phyloP scores from a whole-genome alignment of 768 basidiomycete genomes.

The Xerocomellus amylosporus region DNA sequence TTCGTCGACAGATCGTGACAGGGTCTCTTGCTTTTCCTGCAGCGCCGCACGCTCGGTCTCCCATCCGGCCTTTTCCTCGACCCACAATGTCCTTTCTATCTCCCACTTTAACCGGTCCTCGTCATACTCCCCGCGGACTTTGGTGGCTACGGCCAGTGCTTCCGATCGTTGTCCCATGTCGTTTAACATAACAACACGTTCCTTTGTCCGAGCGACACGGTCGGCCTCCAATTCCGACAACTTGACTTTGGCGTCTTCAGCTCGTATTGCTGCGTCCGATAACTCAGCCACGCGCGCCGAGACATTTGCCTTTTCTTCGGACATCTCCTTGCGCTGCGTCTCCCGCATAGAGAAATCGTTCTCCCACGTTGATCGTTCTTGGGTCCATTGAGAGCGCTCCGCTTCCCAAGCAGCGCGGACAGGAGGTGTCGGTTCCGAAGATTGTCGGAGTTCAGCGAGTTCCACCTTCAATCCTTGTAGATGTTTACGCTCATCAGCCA shows the following conservation, averaged over 20 bases:
- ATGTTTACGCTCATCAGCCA: constrained; percentile 15
- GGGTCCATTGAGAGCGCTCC: constrained; percentile 26
- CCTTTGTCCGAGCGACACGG: constrained; percentile 17
- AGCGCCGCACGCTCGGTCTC: constrained; percentile 31
- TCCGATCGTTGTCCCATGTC: constrained; percentile 3
- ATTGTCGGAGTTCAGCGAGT: constrained; percentile 8
- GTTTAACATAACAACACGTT: constrained; percentile 9
- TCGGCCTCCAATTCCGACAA: constrained; percentile 18
- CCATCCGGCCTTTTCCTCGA: constrained; percentile 32
- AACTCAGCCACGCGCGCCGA: constrained; percentile 15
- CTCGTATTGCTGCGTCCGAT: constrained; percentile 2
- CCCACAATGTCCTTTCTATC: constrained; percentile 5
- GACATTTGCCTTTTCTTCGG: constrained; percentile 13
- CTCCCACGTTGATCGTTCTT: constrained; percentile 24
- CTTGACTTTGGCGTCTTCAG: constrained; percentile 12
- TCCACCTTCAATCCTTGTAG: constrained; percentile 4
- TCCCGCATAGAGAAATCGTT: constrained; percentile 16
- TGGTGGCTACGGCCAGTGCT: constrained; percentile 6
- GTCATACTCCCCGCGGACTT: constrained; percentile 10
- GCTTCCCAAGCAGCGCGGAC: constrained; percentile 23
- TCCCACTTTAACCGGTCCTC: constrained; percentile 19
- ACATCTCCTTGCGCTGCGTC: constrained; percentile 10
- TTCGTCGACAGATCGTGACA: constrained; percentile 15
- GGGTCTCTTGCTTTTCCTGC: constrained; percentile 22
- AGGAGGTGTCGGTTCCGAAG: constrained; percentile 13